Evolutionary conservation across 176 grass and related monocot genomes (phyloP).

Genomic region (Oryza meyeriana): DNA sequence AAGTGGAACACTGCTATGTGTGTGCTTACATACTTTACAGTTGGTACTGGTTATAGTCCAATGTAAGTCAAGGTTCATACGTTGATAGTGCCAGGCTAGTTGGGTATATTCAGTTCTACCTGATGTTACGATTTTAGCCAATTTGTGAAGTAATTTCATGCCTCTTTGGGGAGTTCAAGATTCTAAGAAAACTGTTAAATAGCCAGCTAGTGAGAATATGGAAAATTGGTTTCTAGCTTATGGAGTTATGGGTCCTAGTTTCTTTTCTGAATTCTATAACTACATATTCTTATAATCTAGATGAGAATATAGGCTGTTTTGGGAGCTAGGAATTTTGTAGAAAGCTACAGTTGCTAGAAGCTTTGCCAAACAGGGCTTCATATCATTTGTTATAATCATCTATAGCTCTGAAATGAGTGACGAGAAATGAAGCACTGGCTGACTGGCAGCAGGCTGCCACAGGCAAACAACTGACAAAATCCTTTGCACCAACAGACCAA

Average conservation of each 20-base stretch:
- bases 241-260: no score
- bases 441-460: not conserved
- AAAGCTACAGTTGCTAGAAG: no score
- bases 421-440: not conserved
- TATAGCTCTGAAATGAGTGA: not conserved
- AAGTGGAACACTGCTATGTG: not conserved
- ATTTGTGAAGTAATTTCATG: not conserved
- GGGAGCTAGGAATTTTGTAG: no score
- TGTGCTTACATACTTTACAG: not conserved
- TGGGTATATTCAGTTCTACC: not conserved
- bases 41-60: not conserved
- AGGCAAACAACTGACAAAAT: not conserved
- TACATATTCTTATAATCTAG: no score
- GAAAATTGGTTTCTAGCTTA: no score
- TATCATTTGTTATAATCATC: not conserved
- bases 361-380: no score
- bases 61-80: not conserved
- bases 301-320: no score
- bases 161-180: no score
- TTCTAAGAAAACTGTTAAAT: no score
- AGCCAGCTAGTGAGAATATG: no score
- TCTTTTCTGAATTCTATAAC: no score
- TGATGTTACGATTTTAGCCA: not conserved
- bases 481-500: not conserved
- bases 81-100: not conserved